Conservation (phyloP, 257 asterid species). For the Nicotiana tomentosiformis region DNA sequence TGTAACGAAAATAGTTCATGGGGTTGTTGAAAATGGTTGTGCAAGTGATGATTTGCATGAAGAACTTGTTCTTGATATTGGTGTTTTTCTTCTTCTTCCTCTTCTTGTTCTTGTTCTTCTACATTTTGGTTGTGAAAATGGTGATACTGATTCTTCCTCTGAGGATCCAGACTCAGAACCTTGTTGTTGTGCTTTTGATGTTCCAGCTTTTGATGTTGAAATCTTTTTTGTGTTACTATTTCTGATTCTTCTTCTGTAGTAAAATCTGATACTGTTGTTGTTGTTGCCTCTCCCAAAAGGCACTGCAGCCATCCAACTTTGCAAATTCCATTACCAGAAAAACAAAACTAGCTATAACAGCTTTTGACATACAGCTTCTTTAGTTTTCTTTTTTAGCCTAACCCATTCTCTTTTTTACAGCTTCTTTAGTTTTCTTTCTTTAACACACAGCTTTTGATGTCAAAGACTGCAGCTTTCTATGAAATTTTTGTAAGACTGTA, state of each 20-base stretch:
- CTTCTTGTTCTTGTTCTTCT: constrained; percentile 16
- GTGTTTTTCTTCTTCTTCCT: constrained; percentile 21
- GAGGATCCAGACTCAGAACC: constrained; percentile 93
- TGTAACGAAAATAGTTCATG: neutral
- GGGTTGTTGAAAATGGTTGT: constrained; percentile 1
- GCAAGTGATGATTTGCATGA: neutral
- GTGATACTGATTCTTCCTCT: constrained; percentile 35
- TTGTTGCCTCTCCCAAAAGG: neutral
- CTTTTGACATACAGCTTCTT: no score
- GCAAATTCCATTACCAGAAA: constrained; percentile 36
- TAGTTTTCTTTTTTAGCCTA: constrained; percentile 30
- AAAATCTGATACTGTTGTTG: constrained; percentile 18
- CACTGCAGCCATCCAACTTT: constrained; percentile 36
- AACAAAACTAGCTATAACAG: neutral
- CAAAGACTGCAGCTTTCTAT: constrained; percentile 11
- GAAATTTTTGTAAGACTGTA: neutral
- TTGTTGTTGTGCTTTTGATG: constrained; percentile 19
- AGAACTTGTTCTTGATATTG: constrained; percentile 19
- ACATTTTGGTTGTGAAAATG: constrained; percentile 27
- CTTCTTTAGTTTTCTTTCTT: neutral
- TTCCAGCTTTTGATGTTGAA: constrained; percentile 56
- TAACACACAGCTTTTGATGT: constrained; percentile 29
- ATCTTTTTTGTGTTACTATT: neutral
- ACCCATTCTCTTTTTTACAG: constrained; percentile 39
- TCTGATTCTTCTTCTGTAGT: neutral